Evolutionary conservation across 345 rosid genomes (phyloP).

Genomic region (Brassica carinata): DNA sequence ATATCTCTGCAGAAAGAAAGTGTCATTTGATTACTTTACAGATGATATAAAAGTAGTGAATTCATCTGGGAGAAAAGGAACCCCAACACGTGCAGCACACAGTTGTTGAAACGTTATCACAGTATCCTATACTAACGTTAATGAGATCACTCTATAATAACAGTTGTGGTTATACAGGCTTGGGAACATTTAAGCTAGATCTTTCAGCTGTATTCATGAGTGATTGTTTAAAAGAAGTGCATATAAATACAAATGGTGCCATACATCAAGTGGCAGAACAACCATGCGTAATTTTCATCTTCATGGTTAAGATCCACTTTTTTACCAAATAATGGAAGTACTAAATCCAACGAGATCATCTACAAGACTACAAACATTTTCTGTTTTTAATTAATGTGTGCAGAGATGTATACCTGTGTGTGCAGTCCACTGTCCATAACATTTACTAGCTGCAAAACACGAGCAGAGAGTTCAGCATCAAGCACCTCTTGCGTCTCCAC

Average conservation of each 20-base stretch:
- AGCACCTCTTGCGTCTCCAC: conserved; percentile 92
- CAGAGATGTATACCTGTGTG: conserved; percentile 67
- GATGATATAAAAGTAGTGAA: conserved; percentile 15
- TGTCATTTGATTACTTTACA: conserved; percentile 19
- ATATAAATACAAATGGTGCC: conserved; percentile 5
- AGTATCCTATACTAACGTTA: conserved; percentile 3
- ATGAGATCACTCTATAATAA: conserved; percentile 7
- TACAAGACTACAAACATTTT: not conserved
- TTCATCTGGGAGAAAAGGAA: conserved; percentile 21
- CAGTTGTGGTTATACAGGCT: conserved; percentile 8
- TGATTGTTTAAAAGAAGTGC: not conserved
- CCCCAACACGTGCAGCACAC: conserved; percentile 2
- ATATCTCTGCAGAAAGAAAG: conserved; percentile 67
- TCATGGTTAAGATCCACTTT: conserved; percentile 12
- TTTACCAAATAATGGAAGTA: conserved; percentile 14
- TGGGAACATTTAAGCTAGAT: conserved; percentile 1
- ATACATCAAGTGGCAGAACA: conserved; percentile 16
- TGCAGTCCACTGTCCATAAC: conserved; percentile 92
- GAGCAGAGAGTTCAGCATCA: conserved; percentile 99
- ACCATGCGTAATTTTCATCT: not conserved
- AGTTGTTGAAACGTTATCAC: conserved; percentile 20
- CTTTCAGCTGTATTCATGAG: conserved; percentile 7
- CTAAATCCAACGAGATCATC: conserved; percentile 1
- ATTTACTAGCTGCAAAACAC: conserved; percentile 87
- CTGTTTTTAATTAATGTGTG: not conserved